These are phyloP conservation scores for Boletus speciosus DNA, from an alignment of 768 basidiomycete species.

Conservation along the genomic window DNA sequence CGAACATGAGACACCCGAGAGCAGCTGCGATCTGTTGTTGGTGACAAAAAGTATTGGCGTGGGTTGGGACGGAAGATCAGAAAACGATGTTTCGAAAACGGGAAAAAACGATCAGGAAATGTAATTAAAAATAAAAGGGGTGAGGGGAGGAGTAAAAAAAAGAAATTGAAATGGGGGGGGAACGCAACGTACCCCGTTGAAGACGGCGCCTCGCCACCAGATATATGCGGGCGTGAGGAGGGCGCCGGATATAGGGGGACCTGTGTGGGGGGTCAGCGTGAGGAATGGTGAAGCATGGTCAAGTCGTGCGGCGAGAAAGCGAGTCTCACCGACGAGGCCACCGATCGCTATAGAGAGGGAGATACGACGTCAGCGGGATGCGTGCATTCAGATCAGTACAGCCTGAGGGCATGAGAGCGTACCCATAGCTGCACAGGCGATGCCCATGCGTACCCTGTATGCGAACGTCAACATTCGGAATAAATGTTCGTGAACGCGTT, in stretches of 20 bases:
- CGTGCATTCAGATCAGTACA: background rate
- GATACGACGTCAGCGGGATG: background rate
- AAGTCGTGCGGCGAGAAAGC: no score
- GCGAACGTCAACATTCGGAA: background rate
- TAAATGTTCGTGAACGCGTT: background rate
- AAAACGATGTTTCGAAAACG: no score
- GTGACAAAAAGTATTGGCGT: background rate
- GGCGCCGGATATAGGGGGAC: slow-evolving; percentile 57
- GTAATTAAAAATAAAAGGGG: no score
- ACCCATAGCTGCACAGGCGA: slow-evolving; percentile 50
- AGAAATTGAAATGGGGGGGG: no score
- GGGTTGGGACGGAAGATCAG: no score
- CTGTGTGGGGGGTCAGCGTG: slow-evolving; percentile 14
- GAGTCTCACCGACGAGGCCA: slow-evolving; percentile 20
- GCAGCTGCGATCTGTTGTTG: slow-evolving; percentile 16
- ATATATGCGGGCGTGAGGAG: slow-evolving; percentile 47
- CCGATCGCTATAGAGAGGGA: background rate
- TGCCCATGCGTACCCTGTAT: slow-evolving; percentile 42
- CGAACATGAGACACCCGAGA: slow-evolving; percentile 25
- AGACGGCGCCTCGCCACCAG: slow-evolving; percentile 60
- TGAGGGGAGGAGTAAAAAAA: no score
- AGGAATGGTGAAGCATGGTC: background rate
- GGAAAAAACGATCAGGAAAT: no score
- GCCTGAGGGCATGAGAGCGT: background rate
- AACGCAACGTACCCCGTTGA: slow-evolving; percentile 38